Evolutionary conservation across 2,329 filamentous ascomycete genomes (phyloP).

Genomic region (Microcyclospora pomicola): DNA sequence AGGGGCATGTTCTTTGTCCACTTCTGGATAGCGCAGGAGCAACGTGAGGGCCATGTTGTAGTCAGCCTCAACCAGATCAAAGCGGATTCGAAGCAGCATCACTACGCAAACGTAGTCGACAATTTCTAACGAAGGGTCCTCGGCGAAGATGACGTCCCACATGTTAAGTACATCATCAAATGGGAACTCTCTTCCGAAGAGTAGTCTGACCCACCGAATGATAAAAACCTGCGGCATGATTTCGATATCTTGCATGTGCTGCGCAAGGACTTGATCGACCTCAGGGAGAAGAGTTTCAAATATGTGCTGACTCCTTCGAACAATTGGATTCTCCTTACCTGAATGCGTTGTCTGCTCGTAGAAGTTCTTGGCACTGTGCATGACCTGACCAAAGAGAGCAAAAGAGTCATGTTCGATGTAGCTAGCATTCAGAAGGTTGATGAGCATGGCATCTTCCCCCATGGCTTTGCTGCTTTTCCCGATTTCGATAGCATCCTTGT

Average conservation of each 20-base stretch:
- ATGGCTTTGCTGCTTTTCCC: constrained; percentile 17
- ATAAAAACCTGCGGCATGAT: constrained; percentile 94
- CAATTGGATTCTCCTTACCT: constrained; percentile 41
- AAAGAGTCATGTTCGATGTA: constrained; percentile 89
- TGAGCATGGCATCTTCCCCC: constrained; percentile 18
- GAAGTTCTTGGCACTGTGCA: constrained; percentile 67
- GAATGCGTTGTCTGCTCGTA: constrained; percentile 52
- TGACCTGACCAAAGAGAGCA: constrained; percentile 68
- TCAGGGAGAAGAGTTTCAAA: constrained; percentile 68
- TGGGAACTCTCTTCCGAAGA: constrained; percentile 87
- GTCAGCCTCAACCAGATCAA: constrained; percentile 75
- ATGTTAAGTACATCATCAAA: constrained; percentile 71
- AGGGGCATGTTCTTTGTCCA: constrained; percentile 11
- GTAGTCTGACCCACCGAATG: constrained; percentile 88
- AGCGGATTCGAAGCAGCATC: constrained; percentile 84
- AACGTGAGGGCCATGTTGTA: constrained; percentile 74
- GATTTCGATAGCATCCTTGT: constrained; percentile 60
- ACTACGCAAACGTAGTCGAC: constrained; percentile 85
- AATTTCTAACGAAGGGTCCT: constrained; percentile 65
- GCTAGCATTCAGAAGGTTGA: constrained; percentile 46
- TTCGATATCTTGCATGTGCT: constrained; percentile 69
- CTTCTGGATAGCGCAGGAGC: constrained; percentile 70
- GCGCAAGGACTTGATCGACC: constrained; percentile 69
- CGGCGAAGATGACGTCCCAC: constrained; percentile 84
- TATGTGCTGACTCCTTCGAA: constrained; percentile 73